A percentile compares a stretch with the other conserved stretches of the same genome.
These are phyloP conservation scores for Pythium folliculosum DNA, from an alignment of 352 stramenopile species.

Conservation along the genomic window DNA sequence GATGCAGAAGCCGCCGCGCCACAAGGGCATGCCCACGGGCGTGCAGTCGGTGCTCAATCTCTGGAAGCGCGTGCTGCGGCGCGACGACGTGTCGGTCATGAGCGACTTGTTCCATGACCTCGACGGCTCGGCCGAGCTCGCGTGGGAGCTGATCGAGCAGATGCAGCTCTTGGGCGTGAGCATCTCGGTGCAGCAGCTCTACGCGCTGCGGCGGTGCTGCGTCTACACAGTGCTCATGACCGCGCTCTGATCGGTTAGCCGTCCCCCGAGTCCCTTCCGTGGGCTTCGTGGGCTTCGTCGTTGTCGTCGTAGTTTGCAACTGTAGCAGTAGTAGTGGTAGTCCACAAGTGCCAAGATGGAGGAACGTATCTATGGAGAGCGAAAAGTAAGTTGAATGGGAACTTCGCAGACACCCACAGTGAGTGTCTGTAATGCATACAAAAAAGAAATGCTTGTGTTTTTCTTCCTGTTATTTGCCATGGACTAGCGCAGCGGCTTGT, in stretches of 20 bases:
- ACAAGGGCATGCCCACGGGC: conserved; percentile 65
- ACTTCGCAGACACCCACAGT: not conserved
- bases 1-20: conserved; percentile 61
- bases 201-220: conserved; percentile 63
- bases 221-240: conserved; percentile 72
- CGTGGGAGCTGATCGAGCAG: conserved; percentile 50
- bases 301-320: conserved; percentile 9
- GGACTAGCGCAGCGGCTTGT: conserved; percentile 33
- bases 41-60: conserved; percentile 65
- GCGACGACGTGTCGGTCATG: conserved; percentile 57
- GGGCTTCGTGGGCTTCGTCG: not conserved
- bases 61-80: conserved; percentile 64
- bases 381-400: not conserved
- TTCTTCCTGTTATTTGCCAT: not conserved
- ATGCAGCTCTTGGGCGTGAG: conserved; percentile 70
- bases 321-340: not conserved
- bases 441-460: not conserved
- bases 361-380: conserved; percentile 11
- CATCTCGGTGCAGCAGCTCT: conserved; percentile 64
- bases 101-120: conserved; percentile 74
- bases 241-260: conserved; percentile 35
- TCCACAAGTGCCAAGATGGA: not conserved
- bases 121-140: conserved; percentile 57
- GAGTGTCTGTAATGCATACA: not conserved
- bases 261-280: not conserved